These are phyloP conservation scores for Scleroderma bovista DNA, from an alignment of 768 basidiomycete species.

Conservation along the genomic window DNA sequence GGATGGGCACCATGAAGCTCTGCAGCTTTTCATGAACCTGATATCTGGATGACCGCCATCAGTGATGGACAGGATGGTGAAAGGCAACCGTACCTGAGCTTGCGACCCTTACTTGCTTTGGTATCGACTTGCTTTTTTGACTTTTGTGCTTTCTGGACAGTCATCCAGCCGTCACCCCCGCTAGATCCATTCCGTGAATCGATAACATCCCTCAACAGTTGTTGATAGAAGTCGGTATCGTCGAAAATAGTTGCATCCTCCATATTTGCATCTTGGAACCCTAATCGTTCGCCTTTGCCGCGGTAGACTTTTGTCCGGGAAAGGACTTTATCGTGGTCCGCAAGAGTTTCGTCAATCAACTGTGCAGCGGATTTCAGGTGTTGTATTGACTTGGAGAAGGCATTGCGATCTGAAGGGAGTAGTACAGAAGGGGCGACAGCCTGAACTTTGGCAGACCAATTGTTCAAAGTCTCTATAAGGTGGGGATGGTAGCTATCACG, in stretches of 20 bases:
- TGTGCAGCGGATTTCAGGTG: conserved; percentile 61
- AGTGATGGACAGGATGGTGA: not conserved
- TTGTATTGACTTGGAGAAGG: conserved; percentile 58
- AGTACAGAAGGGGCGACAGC: conserved; percentile 81
- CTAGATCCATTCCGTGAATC: conserved; percentile 51
- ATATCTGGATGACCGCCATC: conserved; percentile 48
- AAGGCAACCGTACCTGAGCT: conserved; percentile 57
- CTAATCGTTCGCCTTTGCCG: conserved; percentile 42
- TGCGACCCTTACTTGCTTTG: conserved; percentile 92
- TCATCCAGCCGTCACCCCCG: conserved; percentile 57
- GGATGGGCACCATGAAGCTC: conserved; percentile 94
- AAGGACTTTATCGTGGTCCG: conserved; percentile 53
- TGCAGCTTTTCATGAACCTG: conserved; percentile 94
- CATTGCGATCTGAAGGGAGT: conserved; percentile 61
- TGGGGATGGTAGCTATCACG: conserved; percentile 55
- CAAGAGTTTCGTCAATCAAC: conserved; percentile 70
- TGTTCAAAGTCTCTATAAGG: conserved; percentile 71
- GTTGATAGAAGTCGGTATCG: conserved; percentile 92
- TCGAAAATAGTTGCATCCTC: conserved; percentile 60
- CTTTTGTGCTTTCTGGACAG: conserved; percentile 61
- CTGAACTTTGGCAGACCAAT: conserved; percentile 96
- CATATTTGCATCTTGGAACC: conserved; percentile 31
- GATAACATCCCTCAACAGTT: conserved; percentile 86
- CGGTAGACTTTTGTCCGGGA: conserved; percentile 57
- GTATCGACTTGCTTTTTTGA: conserved; percentile 90